Conservation (phyloP, 768 basidiomycete genomes). For the Gymnopilus junonius region DNA sequence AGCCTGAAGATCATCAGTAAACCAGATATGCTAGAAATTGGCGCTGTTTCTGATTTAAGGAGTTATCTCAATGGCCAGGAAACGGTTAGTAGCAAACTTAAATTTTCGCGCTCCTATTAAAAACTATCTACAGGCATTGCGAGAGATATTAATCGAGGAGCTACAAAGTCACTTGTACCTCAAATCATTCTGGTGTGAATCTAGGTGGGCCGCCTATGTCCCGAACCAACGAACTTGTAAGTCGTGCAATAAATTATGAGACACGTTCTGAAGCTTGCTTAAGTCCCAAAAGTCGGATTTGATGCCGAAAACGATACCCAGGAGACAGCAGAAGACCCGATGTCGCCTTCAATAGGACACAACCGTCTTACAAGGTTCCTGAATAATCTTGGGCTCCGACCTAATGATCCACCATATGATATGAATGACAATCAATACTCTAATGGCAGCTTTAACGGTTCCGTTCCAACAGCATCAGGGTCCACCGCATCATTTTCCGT, state of each 20-base stretch:
- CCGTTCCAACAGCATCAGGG: background rate
- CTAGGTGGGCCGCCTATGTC: slow-evolving; percentile 85
- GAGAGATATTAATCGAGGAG: slow-evolving; percentile 94
- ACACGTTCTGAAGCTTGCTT: slow-evolving; percentile 1
- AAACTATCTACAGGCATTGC: slow-evolving; percentile 62
- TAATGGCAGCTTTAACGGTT: slow-evolving; percentile 16
- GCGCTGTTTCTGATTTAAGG: slow-evolving; percentile 89
- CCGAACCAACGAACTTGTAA: slow-evolving; percentile 79
- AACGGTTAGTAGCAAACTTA: slow-evolving; percentile 51
- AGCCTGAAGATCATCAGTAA: slow-evolving; percentile 92
- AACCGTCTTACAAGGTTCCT: slow-evolving; percentile 67
- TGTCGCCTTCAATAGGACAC: slow-evolving; percentile 42
- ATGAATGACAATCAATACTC: slow-evolving; percentile 47
- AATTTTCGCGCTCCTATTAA: slow-evolving; percentile 4
- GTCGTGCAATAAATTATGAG: slow-evolving; percentile 28
- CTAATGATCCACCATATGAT: slow-evolving; percentile 81
- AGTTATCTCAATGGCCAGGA: slow-evolving; percentile 87
- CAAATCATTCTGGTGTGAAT: slow-evolving; percentile 95
- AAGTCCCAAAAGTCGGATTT: slow-evolving; percentile 71
- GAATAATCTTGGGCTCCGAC: slow-evolving; percentile 64
- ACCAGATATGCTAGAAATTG: slow-evolving; percentile 92
- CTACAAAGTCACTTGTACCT: slow-evolving; percentile 97
- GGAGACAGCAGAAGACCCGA: slow-evolving; percentile 33
- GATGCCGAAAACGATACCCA: slow-evolving; percentile 51
- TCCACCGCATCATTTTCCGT: slow-evolving; percentile 19